Conservation (phyloP, 768 basidiomycete genomes). For the Boletus rubropictus region DNA sequence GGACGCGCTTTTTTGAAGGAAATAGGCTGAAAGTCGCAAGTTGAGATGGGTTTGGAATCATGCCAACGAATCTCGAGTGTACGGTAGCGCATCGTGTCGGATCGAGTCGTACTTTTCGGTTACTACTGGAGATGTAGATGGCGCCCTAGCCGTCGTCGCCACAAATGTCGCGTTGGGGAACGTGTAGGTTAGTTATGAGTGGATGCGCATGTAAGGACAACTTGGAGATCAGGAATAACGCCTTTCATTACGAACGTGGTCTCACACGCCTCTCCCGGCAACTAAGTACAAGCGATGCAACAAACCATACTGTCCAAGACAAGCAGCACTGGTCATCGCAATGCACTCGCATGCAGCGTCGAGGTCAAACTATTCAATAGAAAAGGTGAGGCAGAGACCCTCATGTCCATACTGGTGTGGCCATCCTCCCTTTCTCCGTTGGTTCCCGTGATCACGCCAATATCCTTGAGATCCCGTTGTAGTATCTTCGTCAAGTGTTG, state of each 20-base stretch:
- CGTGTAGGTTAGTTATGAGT: constrained; percentile 6
- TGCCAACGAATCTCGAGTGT: constrained; percentile 96
- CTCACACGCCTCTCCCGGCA: constrained; percentile 19
- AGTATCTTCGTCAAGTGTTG: constrained; percentile 75
- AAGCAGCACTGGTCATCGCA: constrained; percentile 13
- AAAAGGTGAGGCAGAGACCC: constrained; percentile 18
- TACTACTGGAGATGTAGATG: neutral
- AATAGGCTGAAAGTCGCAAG: constrained; percentile 90
- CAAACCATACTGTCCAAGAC: constrained; percentile 5
- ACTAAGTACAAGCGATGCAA: constrained; percentile 3
- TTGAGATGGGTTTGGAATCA: constrained; percentile 91
- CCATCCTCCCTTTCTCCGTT: constrained; percentile 34
- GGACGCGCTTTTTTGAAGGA: constrained; percentile 79
- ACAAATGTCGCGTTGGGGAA: constrained; percentile 2
- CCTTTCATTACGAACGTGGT: constrained; percentile 10
- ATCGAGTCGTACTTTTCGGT: constrained; percentile 1
- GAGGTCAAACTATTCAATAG: constrained; percentile 22
- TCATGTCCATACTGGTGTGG: constrained; percentile 12
- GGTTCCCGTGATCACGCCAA: constrained; percentile 56
- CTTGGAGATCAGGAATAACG: constrained; percentile 11
- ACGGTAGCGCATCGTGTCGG: constrained; percentile 65
- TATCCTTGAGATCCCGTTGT: constrained; percentile 56
- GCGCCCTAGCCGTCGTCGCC: constrained; percentile 9
- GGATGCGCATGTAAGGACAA: constrained; percentile 1
- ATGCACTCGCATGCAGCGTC: constrained; percentile 22